Evolutionary conservation across 164 flowering plant genomes (phyloP), one percentile per base, ranked within the genome.

Genomic region (Paratinospora sagittata): DNA sequence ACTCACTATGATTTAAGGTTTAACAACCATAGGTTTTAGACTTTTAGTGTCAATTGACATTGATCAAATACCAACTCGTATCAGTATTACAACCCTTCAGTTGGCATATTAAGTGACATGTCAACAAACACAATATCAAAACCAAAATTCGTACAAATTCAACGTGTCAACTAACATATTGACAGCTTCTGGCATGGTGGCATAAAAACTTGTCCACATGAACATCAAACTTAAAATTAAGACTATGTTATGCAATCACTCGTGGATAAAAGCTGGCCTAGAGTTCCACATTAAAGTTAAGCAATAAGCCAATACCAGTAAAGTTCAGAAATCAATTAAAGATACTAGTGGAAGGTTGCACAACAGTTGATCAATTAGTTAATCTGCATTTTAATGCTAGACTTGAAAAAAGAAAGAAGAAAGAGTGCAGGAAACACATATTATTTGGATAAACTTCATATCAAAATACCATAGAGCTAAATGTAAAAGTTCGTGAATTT

Each of bases 91-190:
- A 41, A 11, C 45, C 11, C 13, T 41, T 41, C 13, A 19, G 14
- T 49, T 49, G 58, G 58, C 58, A 49, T 16, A 49, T 49, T 49
- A 49, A 49, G 58, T 49, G n/a, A 49, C 60, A 52, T 52, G 23
- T 52, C 45, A 8, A 41, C 9, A 8, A 36, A 41, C 45, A 41
- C 4, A 41, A 41, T 41, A 41, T 11, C 45, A 41, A 3, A 41
- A 41, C 11, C 45, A 41, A 41, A 41, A 3, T 41, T 41, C 4
- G 45, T 41, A 41, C 45, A 8, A 41, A 3, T 11, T 41, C 11
- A 41, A 0, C 3, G 8, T 41, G 45, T 11, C 60, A 52, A 52
- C 60, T 52, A n/a, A n/a, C 60, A 52, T 3, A 52, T 52, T 16
- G 19, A 16, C 60, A 52, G 5, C 23, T 6, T 16, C 60, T 16